These are phyloP conservation scores for Phytophthora nicotianae DNA, from an alignment of 352 stramenopile species.

Conservation along the genomic window DNA sequence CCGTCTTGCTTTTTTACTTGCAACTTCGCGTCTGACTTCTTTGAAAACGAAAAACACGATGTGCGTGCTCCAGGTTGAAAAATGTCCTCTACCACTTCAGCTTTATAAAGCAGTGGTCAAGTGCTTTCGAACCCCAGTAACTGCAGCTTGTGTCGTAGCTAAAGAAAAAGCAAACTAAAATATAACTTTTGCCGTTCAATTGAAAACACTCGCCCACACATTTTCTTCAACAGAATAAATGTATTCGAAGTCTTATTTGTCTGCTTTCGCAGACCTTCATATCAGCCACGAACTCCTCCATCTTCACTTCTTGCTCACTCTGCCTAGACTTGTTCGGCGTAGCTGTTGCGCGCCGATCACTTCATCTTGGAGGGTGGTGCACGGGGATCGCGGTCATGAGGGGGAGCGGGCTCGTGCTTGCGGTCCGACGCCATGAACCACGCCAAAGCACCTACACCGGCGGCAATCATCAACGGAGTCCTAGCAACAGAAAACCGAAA, in stretches of 20 bases:
- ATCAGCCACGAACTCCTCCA: neutral
- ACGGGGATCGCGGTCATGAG: slow-evolving; percentile 23
- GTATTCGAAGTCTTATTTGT: slow-evolving; percentile 2
- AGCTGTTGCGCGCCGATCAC: slow-evolving; percentile 8
- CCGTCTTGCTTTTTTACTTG: too few relatives aligned
- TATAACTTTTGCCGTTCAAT: too few relatives aligned
- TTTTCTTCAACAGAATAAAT: slow-evolving; percentile 1
- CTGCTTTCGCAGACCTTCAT: neutral
- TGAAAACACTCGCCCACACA: neutral
- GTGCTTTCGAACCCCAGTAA: too few relatives aligned
- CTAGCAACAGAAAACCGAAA: slow-evolving; percentile 14
- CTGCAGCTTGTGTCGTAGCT: too few relatives aligned
- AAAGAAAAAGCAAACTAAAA: neutral
- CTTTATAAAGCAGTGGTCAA: too few relatives aligned
- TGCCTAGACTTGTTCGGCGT: neutral
- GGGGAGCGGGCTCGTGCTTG: slow-evolving; percentile 12
- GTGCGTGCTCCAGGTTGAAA: too few relatives aligned
- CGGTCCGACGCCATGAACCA: slow-evolving; percentile 42
- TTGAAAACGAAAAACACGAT: too few relatives aligned
- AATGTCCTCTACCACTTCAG: too few relatives aligned
- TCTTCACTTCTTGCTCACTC: neutral
- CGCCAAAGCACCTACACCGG: slow-evolving; percentile 30
- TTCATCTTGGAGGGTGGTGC: slow-evolving; percentile 38
- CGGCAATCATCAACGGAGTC: slow-evolving; percentile 29
- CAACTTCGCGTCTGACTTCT: too few relatives aligned